phyloP scores from a whole-genome alignment of 1,284 basidiomycete species.

The Trichosporon asahii region DNA sequence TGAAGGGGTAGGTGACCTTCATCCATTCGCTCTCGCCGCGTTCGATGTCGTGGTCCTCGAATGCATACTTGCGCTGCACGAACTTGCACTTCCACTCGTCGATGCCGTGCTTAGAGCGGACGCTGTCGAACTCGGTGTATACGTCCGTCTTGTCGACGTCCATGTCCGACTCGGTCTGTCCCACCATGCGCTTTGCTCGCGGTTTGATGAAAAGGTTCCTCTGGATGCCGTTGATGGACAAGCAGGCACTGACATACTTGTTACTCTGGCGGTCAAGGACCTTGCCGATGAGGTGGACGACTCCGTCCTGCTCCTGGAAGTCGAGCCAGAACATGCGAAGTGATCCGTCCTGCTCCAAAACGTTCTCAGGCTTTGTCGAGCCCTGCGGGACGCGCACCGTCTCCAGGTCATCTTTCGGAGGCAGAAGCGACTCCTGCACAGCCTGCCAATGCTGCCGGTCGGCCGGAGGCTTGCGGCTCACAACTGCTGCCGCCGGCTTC shows the following conservation, averaged over 20 bases:
- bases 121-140: conserved; percentile 76
- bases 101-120: conserved; percentile 71
- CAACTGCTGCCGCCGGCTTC: conserved; percentile 30
- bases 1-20: conserved; percentile 84
- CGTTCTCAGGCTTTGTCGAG: conserved; percentile 53
- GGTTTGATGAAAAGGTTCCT: conserved; percentile 94
- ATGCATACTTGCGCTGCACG: conserved; percentile 88
- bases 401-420: conserved; percentile 37
- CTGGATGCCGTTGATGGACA: conserved; percentile 80
- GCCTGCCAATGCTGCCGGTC: conserved; percentile 67
- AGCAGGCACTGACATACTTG: conserved; percentile 79
- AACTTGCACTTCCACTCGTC: conserved; percentile 84
- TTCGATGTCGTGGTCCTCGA: conserved; percentile 81
- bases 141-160: conserved; percentile 68
- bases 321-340: conserved; percentile 94
- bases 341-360: conserved; percentile 65
- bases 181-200: conserved; percentile 57
- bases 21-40: conserved; percentile 79
- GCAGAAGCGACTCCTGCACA: conserved; percentile 59
- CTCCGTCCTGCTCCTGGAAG: conserved; percentile 73
- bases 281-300: conserved; percentile 80
- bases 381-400: conserved; percentile 49
- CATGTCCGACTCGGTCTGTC: conserved; percentile 64
- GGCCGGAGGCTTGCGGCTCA: conserved; percentile 34
- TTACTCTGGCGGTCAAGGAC: conserved; percentile 68